Base-by-base conservation (phyloP, 148 eudicot species). In the Limonium bicolor region DNA sequence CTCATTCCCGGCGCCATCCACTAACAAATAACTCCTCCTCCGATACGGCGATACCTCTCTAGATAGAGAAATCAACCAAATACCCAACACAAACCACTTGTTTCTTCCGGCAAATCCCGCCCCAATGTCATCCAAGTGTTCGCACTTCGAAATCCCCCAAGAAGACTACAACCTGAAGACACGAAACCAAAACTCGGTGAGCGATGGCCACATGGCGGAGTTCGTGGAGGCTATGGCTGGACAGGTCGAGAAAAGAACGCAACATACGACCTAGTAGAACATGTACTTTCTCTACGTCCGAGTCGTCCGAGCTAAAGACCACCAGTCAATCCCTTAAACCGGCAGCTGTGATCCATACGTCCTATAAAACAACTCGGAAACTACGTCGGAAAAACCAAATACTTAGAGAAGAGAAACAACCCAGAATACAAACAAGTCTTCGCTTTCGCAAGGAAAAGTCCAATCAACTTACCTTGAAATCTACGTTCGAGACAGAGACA, bases 161-260 rank as follows among this genome's bases (percentile, higher is more conserved):
- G 84, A 81, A 25, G 78, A 81, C 27, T 77, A 70, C 62, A 58
- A 73, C 49, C 40, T 76, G 50, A 80, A 46, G 84, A 73, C 58
- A 76, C 92, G 5, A 74, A 76, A 20, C 92, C 92, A 3, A 63
- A 70, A 42, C 80, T 81, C 3, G 86, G 92, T 34, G 92, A 77
- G 58, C 56, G 78, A 46, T 81, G 92, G 92, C 92, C 92, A 3
- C 92, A 77, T 36, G 85, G 88, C 28, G 85, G 84, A 15, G 61
- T 62, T 1, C 84, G 84, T 7, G 92, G 90, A 1, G 84, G 81
- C 28, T 70, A 67, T 18, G 69, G 63, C 5, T 67, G 72, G 72
- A 67, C 62, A 6, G 63, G 67, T 0, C 49, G 59, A 0, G 72
- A 67, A 10, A 56, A 67, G 24, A 54, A 39, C 6, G 50, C 73